phyloP scores from a whole-genome alignment of 78 protist species.

The Bigelowiella natans region DNA sequence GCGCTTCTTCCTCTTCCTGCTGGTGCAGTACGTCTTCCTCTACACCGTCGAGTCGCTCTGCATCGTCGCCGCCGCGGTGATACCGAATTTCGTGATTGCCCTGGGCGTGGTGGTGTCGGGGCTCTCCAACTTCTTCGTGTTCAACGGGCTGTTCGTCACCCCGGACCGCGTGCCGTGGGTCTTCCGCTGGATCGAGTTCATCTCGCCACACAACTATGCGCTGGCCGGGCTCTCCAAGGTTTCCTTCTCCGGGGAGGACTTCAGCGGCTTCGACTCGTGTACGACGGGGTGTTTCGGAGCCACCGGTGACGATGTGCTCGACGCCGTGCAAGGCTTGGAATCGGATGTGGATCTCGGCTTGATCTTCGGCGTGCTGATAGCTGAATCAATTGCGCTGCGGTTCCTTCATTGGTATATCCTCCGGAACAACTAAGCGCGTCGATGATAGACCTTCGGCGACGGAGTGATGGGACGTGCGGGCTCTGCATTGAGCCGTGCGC shows the following conservation, averaged over 20 bases:
- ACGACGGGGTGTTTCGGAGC: no score
- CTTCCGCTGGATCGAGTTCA: neutral
- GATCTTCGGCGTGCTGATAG: no score
- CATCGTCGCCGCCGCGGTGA: neutral
- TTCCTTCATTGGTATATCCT: no score
- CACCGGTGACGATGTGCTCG: no score
- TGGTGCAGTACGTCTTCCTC: neutral
- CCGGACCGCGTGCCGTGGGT: neutral
- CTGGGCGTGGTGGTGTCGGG: neutral
- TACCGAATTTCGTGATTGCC: neutral
- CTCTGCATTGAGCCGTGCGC: no score
- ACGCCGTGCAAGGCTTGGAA: neutral
- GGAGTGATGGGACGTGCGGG: no score
- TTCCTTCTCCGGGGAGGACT: no score
- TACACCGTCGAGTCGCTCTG: neutral
- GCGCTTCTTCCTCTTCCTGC: neutral
- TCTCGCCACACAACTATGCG: neutral
- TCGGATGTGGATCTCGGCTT: no score
- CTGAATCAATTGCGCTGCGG: no score
- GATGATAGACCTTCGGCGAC: no score
- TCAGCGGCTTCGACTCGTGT: no score
- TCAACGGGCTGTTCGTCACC: neutral
- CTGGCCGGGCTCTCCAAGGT: neutral
- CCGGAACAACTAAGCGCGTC: no score
- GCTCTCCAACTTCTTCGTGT: neutral